Percentiles rank a stretch among this genome's conserved stretches.
Conservation (phyloP, 495 filamentous ascomycete species). For the Annulohypoxylon moriforme region DNA sequence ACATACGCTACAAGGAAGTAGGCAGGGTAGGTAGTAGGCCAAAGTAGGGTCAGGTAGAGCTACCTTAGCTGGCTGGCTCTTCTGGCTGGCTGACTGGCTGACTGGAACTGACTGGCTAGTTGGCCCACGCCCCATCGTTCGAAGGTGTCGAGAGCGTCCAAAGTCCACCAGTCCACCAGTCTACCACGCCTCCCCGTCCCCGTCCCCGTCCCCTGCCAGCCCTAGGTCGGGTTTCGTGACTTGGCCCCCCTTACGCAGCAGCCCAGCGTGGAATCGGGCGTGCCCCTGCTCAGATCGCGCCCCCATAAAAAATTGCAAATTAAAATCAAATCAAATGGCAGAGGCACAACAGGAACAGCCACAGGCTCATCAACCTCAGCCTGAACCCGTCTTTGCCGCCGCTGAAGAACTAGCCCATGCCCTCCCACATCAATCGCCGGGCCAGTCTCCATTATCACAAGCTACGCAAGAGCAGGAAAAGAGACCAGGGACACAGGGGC, state of each 20-base stretch:
- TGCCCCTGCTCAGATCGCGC: slow-evolving; percentile 51
- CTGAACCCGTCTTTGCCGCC: slow-evolving; percentile 52
- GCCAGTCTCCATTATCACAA: slow-evolving; percentile 42
- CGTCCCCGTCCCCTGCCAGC: slow-evolving; percentile 40
- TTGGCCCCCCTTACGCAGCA: slow-evolving; percentile 51
- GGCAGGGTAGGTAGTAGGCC: slow-evolving; percentile 23
- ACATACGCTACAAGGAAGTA: slow-evolving; percentile 6
- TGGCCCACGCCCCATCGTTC: slow-evolving; percentile 39
- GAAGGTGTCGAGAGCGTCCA: slow-evolving; percentile 39
- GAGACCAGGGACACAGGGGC: slow-evolving; percentile 41
- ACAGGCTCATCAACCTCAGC: slow-evolving; percentile 54
- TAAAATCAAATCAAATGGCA: slow-evolving; percentile 56
- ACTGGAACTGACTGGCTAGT: slow-evolving; percentile 10
- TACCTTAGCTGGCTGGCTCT: slow-evolving; percentile 9
- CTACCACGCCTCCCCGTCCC: slow-evolving; percentile 23
- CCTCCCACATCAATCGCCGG: slow-evolving; percentile 47
- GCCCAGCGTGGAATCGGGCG: slow-evolving; percentile 45
- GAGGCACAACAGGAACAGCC: slow-evolving; percentile 52
- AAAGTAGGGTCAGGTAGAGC: slow-evolving; percentile 18
- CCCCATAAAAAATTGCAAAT: slow-evolving; percentile 52
- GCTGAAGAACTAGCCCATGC: slow-evolving; percentile 51
- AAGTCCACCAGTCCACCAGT: slow-evolving; percentile 23
- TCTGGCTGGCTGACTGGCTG: slow-evolving; percentile 26
- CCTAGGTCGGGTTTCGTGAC: slow-evolving; percentile 48
- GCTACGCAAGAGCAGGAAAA: slow-evolving; percentile 45